Evolutionary conservation across 306 rosid species (phyloP).

Genomic region (Castanea crenata): DNA sequence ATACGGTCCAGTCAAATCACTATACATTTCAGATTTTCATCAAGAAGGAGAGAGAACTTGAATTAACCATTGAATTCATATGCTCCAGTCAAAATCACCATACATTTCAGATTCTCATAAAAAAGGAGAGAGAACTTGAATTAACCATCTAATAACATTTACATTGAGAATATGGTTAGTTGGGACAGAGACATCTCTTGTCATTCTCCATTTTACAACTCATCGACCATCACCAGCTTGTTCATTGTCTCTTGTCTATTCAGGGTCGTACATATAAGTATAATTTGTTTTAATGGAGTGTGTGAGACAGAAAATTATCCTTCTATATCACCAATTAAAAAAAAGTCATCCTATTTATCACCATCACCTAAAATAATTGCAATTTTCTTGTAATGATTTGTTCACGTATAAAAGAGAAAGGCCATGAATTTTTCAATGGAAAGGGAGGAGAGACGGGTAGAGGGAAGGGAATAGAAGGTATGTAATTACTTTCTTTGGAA

Average conservation of each 20-base stretch:
- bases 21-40: background rate
- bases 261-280: background rate
- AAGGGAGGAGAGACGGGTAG: background rate
- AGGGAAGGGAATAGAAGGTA: too few species aligned
- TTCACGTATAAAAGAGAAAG: background rate
- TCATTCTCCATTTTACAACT: slow-evolving; percentile 30
- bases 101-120: background rate
- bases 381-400: background rate
- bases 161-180: slow-evolving; percentile 24
- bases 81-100: background rate
- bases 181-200: slow-evolving; percentile 5
- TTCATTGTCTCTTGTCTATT: slow-evolving; percentile 20
- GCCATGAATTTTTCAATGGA: background rate
- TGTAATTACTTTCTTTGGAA: too few species aligned
- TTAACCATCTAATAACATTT: slow-evolving; percentile 17
- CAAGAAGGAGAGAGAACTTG: slow-evolving; percentile 32
- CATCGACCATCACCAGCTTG: slow-evolving; percentile 30
- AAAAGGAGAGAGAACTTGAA: slow-evolving; percentile 29
- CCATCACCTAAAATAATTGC: background rate
- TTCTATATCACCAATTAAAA: background rate
- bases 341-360: background rate
- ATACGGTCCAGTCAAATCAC: background rate
- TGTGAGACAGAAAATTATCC: slow-evolving; percentile 25
- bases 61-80: slow-evolving; percentile 8
- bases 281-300: slow-evolving; percentile 14